Evolutionary conservation across 345 rosid genomes (phyloP).

Genomic region (Citrus unshiu): DNA sequence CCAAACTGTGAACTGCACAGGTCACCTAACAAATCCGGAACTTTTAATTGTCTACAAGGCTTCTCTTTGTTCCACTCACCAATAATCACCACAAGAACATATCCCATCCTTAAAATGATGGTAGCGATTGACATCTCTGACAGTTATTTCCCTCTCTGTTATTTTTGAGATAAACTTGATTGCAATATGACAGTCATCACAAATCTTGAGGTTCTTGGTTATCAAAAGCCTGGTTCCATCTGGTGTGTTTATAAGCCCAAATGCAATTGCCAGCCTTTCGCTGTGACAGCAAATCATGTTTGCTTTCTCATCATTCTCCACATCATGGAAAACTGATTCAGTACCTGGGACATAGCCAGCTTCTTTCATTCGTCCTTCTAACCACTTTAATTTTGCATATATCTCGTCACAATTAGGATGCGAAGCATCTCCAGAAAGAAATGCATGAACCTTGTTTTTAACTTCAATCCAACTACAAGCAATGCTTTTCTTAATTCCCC

Average conservation of each 20-base stretch:
- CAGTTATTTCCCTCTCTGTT: constrained; percentile 27
- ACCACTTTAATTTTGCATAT: constrained; percentile 29
- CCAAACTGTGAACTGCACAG: neutral
- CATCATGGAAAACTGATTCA: constrained; percentile 36
- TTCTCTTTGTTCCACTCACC: constrained; percentile 19
- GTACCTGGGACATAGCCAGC: constrained; percentile 34
- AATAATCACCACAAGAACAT: constrained; percentile 39
- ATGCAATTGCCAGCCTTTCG: constrained; percentile 41
- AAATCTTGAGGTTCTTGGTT: constrained; percentile 40
- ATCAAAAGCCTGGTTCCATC: constrained; percentile 24
- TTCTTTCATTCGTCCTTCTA: constrained; percentile 35
- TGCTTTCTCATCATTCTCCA: constrained; percentile 36
- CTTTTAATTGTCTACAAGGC: neutral
- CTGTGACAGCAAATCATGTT: constrained; percentile 30
- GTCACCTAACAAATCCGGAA: neutral
- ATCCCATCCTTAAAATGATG: constrained; percentile 34
- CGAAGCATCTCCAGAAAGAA: constrained; percentile 38
- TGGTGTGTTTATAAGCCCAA: constrained; percentile 36
- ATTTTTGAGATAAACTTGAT: constrained; percentile 39
- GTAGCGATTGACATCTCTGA: constrained; percentile 41
- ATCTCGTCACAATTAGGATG: constrained; percentile 29
- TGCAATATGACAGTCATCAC: constrained; percentile 41
- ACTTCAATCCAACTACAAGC: constrained; percentile 45
- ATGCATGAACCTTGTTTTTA: constrained; percentile 31
- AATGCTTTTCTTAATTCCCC: constrained; percentile 31